A percentile compares a stretch with the other conserved stretches of the same genome.
Conservation (phyloP, 768 basidiomycete species). For the Amanita molliuscula region DNA sequence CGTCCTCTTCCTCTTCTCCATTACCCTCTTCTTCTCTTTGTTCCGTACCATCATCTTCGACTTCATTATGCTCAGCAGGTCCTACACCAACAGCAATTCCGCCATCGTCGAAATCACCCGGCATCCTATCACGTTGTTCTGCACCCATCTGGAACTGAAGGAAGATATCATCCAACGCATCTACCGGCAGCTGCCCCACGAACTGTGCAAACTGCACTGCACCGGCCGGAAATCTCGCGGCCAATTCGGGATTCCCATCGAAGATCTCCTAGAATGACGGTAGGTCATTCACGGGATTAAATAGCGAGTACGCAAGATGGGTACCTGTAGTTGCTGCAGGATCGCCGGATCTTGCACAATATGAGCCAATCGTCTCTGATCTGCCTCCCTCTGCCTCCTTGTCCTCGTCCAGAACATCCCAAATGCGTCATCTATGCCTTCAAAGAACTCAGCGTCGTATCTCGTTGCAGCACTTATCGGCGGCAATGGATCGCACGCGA, state of each 20-base stretch:
- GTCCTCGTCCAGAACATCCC: conserved; percentile 15
- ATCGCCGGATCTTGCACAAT: conserved; percentile 49
- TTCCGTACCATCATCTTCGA: conserved; percentile 11
- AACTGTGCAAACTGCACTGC: conserved; percentile 53
- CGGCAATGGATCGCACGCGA: conserved; percentile 84
- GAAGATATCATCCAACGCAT: conserved; percentile 53
- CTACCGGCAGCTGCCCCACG: conserved; percentile 42
- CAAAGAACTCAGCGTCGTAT: conserved; percentile 75
- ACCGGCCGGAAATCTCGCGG: conserved; percentile 52
- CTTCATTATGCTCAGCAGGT: conserved; percentile 4
- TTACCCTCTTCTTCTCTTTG: conserved; percentile 13
- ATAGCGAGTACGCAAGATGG: conserved; percentile 3
- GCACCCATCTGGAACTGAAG: conserved; percentile 29
- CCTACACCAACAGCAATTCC: conserved; percentile 12
- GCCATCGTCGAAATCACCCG: conserved; percentile 27
- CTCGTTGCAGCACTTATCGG: conserved; percentile 46
- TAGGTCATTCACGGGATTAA: background rate
- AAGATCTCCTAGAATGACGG: conserved; percentile 34
- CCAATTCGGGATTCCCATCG: conserved; percentile 44
- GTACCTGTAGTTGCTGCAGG: conserved; percentile 46
- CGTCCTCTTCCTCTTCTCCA: conserved; percentile 28
- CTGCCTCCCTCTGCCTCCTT: conserved; percentile 32
- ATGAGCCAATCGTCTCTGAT: conserved; percentile 43
- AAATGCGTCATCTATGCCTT: conserved; percentile 44
- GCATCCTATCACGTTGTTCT: conserved; percentile 31